Conservation (phyloP, 2,329 filamentous ascomycete genomes). For the Hypoxylon sp. region DNA sequence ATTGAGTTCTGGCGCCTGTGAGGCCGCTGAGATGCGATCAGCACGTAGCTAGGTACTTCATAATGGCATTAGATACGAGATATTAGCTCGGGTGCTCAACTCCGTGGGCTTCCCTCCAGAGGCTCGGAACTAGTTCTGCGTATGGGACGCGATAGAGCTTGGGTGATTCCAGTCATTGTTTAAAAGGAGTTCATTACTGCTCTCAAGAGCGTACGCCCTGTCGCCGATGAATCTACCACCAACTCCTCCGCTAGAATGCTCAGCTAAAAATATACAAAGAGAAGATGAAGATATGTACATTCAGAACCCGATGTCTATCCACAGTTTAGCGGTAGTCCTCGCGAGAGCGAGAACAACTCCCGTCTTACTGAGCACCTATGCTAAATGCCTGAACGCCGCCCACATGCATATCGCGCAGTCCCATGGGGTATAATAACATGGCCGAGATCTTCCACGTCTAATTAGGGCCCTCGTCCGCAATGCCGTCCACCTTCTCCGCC, state of each 20-base stretch:
- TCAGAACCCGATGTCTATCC: neutral
- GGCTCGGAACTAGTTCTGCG: too few species aligned
- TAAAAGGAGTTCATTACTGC: neutral
- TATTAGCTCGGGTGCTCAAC: too few species aligned
- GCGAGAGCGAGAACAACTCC: neutral
- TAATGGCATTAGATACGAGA: too few species aligned
- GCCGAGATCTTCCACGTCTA: neutral
- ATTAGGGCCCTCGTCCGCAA: constrained; percentile 41
- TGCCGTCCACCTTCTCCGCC: constrained; percentile 41
- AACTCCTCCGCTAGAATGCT: neutral
- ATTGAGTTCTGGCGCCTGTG: too few species aligned
- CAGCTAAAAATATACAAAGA: neutral
- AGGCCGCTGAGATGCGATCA: too few species aligned
- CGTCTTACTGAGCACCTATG: neutral
- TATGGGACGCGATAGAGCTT: too few species aligned
- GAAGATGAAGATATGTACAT: neutral
- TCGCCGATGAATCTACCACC: neutral
- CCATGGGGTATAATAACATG: neutral
- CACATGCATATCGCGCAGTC: constrained; percentile 4
- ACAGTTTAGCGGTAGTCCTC: neutral
- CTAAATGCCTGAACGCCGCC: constrained; percentile 12
- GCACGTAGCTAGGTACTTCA: too few species aligned
- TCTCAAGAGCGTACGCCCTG: neutral
- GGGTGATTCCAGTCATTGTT: too few species aligned
- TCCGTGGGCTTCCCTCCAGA: too few species aligned